phyloP scores from a whole-genome alignment of 495 filamentous ascomycete genomes.

The Talaromyces thailandensis region DNA sequence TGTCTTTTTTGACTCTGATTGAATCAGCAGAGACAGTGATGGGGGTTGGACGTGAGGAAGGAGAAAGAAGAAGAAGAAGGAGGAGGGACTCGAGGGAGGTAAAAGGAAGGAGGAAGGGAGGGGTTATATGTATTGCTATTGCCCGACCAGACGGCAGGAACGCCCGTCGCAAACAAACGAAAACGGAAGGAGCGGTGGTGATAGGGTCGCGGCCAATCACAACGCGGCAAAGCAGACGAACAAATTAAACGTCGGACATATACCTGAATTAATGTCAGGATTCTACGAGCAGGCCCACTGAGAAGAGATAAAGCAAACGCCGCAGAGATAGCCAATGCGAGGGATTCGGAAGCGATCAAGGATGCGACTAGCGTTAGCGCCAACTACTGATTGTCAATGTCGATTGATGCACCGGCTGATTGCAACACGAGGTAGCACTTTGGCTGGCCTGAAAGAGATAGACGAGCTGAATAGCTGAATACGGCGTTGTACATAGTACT shows the following conservation, averaged over 20 bases:
- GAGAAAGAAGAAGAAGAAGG: constrained; percentile 25
- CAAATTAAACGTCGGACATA: too few species aligned
- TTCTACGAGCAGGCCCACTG: too few species aligned
- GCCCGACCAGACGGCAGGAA: background rate
- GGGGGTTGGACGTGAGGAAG: constrained; percentile 20
- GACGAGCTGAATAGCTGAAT: background rate
- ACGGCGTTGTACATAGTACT: background rate
- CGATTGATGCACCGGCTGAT: background rate
- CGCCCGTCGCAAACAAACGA: background rate
- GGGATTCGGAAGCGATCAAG: background rate
- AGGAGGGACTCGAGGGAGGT: background rate
- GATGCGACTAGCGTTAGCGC: background rate
- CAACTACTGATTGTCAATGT: background rate
- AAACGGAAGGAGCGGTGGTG: background rate
- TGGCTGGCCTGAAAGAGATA: background rate
- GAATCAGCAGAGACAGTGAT: background rate
- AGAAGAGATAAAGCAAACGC: constrained; percentile 9
- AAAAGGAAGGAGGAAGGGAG: background rate
- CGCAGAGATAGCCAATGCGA: constrained; percentile 13
- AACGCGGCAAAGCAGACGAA: background rate
- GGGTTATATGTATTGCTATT: background rate
- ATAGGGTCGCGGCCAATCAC: background rate
- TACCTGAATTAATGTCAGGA: too few species aligned
- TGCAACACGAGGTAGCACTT: background rate
- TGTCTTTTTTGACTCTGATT: constrained; percentile 1